Conservation (phyloP, 2,329 filamentous ascomycete genomes). For the Cladobotryum protrusum region DNA sequence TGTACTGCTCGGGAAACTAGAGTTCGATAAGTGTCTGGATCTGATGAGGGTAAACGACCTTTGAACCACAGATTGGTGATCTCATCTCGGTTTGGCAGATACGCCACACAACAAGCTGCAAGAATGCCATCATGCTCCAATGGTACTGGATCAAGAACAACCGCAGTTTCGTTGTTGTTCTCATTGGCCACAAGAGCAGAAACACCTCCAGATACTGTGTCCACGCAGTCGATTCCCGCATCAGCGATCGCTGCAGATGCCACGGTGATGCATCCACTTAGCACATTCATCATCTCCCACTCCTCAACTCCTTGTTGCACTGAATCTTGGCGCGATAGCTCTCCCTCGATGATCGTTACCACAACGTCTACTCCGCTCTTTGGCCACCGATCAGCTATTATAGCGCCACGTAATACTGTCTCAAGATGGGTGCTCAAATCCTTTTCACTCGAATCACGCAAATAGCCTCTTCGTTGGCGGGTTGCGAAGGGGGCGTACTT, state of each 20-base stretch:
- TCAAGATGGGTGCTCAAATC: conserved; percentile 89
- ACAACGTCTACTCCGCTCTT: conserved; percentile 97
- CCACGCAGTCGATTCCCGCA: conserved; percentile 92
- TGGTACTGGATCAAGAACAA: conserved; percentile 76
- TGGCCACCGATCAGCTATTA: conserved; percentile 95
- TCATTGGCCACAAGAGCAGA: conserved; percentile 61
- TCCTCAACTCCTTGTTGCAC: conserved; percentile 51
- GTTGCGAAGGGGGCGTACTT: conserved; percentile 96
- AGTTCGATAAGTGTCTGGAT: conserved; percentile 25
- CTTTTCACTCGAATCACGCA: conserved; percentile 78
- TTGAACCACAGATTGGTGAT: conserved; percentile 94
- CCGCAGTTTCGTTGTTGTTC: conserved; percentile 27
- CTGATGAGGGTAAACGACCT: conserved; percentile 49
- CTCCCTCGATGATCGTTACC: conserved; percentile 86
- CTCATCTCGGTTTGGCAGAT: conserved; percentile 80
- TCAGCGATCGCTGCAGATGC: conserved; percentile 89
- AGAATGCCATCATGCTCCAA: conserved; percentile 71
- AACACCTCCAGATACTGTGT: conserved; percentile 82
- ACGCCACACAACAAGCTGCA: conserved; percentile 84
- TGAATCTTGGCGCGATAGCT: conserved; percentile 62
- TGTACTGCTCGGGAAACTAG: conserved; percentile 36
- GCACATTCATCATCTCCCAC: conserved; percentile 86
- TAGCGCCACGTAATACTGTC: conserved; percentile 78
- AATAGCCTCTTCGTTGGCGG: conserved; percentile 71
- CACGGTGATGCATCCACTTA: conserved; percentile 88